Evolutionary conservation across 2,329 filamentous ascomycete genomes (phyloP), one percentile per base, ranked within the genome.

Genomic region (Aspergillus udagawae): DNA sequence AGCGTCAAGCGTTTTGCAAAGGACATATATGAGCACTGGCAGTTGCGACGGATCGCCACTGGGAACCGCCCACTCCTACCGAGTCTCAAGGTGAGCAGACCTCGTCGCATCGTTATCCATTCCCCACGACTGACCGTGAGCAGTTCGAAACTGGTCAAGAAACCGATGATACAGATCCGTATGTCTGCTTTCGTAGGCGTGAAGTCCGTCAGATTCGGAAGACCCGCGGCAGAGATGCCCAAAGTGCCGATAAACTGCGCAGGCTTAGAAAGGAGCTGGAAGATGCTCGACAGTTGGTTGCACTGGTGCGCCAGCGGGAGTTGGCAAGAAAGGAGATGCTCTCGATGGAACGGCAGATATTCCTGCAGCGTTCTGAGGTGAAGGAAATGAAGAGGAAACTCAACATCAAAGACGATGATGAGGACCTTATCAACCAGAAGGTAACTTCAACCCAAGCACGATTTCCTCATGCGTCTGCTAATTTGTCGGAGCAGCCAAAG

Each of bases 201-300:
- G 94, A 99, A 76, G 90, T 96, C 49, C 88, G 94, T 57, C 91
- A 96, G 73, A 93, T 92, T 51, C 89, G 94, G 67, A 99, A 97
- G 79, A 99, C 94, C 41, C 85, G 94, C 70, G 91, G 91, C 65
- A 87, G 94, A 69, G 94, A 99, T 79, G 91, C 91, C 38, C 93
- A 96, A 75, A 91, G 93, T 67, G 91, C 90, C 54, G 94, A 99
- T 72, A 97, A 96, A 75, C 83, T 99, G 65, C 94, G 94, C 79
- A 91, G 90, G 72, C 79, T 99, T 69, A 87, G 94, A 55, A 88
- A 88, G 66, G 93, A 99, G 78, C 82, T 97, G 42, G 94, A 97
- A 75, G 89, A 94, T 66, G 92, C 90, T 58, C 88, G 92, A 51
- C 85, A 91, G 67, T 80, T 97, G 59, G 85, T 97, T 65, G 79